These are phyloP conservation scores for Metarhizium robertsii DNA, from an alignment of 2,329 filamentous ascomycete genomes.

Conservation along the genomic window DNA sequence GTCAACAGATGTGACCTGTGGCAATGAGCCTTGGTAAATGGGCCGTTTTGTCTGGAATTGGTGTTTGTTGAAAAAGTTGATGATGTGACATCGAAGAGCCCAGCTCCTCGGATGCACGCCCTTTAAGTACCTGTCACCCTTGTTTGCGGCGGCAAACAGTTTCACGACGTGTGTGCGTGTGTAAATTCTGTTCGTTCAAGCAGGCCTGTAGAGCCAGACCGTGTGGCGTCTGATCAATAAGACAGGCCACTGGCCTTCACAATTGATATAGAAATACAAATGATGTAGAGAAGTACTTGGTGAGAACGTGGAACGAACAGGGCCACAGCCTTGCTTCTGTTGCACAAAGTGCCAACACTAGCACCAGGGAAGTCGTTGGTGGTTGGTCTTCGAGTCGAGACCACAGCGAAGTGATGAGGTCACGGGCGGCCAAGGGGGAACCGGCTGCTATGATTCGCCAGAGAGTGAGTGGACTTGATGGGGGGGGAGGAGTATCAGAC, in stretches of 20 bases:
- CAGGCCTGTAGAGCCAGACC: neutral
- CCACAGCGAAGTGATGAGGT: slow-evolving; percentile 14
- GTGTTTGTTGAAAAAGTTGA: neutral
- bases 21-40: neutral
- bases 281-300: neutral
- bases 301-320: neutral
- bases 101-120: neutral
- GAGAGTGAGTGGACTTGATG: neutral
- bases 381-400: slow-evolving; percentile 5
- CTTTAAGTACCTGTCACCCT: neutral
- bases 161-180: neutral
- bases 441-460: slow-evolving; percentile 11
- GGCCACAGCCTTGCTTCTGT: neutral
- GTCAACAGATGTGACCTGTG: neutral
- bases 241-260: slow-evolving; percentile 1
- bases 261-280: neutral
- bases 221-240: neutral
- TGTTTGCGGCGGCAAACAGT: neutral
- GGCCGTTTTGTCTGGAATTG: neutral
- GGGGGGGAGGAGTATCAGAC: slow-evolving; percentile 5
- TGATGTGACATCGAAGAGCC: neutral
- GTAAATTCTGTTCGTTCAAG: neutral
- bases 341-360: slow-evolving; percentile 3
- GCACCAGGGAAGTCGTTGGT: neutral
- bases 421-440: slow-evolving; percentile 13